Evolutionary conservation across 306 rosid species (phyloP).

Genomic region (Boehmeria nivea): DNA sequence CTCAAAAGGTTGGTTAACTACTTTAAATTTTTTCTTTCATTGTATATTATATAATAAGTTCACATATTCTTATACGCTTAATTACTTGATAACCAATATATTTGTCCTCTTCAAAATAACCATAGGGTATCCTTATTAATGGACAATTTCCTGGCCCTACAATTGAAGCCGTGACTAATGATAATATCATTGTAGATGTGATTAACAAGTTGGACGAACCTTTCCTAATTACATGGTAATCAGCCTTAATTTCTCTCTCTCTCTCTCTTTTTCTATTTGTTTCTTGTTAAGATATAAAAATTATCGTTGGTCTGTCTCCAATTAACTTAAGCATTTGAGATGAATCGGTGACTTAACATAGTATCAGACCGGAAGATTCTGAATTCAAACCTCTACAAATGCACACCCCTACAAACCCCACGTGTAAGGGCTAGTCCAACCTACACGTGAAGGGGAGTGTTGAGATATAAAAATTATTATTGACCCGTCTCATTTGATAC

Average conservation of each 20-base stretch:
- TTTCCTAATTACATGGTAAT: slow-evolving; percentile 79
- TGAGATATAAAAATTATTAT: no score
- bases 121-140: slow-evolving; percentile 76
- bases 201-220: slow-evolving; percentile 68
- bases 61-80: background rate
- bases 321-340: no score
- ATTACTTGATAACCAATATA: background rate
- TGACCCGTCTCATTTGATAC: no score
- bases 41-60: background rate
- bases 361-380: no score
- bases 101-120: background rate
- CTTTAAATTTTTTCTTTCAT: no score
- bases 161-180: slow-evolving; percentile 68
- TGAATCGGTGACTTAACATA: no score
- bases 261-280: background rate
- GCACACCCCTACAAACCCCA: no score
- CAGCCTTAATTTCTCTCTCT: background rate
- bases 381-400: no score
- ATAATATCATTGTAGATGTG: slow-evolving; percentile 59
- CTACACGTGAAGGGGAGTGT: no score
- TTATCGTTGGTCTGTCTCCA: no score
- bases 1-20: slow-evolving; percentile 73
- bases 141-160: slow-evolving; percentile 91
- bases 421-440: no score
- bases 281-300: no score